Evolutionary conservation across 1,139 yeast genomes (phyloP).

Genomic region (Scheffersomyces segobiensis): DNA sequence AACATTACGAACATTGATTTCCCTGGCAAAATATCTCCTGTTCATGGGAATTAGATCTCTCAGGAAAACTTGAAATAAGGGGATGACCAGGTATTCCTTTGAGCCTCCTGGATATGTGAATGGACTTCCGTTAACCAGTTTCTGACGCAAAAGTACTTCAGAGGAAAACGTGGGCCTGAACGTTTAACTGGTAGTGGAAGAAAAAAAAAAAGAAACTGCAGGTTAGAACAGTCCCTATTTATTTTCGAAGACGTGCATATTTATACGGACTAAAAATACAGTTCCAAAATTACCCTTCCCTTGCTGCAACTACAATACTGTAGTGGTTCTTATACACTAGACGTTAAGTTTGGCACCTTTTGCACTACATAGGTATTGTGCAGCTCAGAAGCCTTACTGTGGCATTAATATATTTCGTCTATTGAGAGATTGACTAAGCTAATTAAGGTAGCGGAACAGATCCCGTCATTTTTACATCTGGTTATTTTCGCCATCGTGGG

Average conservation of each 20-base stretch:
- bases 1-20: not conserved
- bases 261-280: not conserved
- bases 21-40: not conserved
- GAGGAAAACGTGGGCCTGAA: not conserved
- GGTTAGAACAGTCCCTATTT: not conserved
- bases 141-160: not conserved
- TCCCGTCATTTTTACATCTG: not conserved
- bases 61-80: not conserved
- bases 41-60: not conserved
- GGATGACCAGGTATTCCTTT: not conserved
- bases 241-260: not conserved
- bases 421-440: not conserved
- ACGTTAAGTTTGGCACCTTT: not conserved
- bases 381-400: not conserved
- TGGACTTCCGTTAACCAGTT: not conserved
- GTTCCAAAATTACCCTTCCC: not conserved
- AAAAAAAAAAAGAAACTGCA: not conserved
- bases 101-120: not conserved
- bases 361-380: not conserved
- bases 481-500: not conserved
- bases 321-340: not conserved
- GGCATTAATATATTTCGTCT: not conserved
- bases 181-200: not conserved
- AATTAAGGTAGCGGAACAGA: not conserved
- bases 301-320: not conserved